Percentiles rank a stretch among this genome's conserved stretches.
Conservation (phyloP, 2,329 filamentous ascomycete genomes). For the Diplodia mutila region DNA sequence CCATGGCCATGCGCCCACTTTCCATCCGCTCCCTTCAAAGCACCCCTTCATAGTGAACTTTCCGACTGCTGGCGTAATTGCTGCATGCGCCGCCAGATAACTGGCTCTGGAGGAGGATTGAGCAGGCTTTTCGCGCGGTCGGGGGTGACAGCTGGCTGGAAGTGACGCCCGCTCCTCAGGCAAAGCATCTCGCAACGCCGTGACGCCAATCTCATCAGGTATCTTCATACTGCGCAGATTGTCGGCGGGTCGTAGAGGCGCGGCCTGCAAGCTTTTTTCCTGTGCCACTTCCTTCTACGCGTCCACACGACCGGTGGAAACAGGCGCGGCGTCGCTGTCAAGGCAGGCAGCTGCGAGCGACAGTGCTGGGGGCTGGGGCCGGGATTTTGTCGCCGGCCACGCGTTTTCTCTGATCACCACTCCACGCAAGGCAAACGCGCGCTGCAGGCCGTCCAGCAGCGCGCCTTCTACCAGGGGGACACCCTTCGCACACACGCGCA, state of each 20-base stretch:
- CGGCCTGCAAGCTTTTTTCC: slow-evolving; percentile 16
- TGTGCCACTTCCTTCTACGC: slow-evolving; percentile 20
- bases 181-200: slow-evolving; percentile 25
- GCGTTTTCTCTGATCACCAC: slow-evolving; percentile 25
- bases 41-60: slow-evolving; percentile 27
- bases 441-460: slow-evolving; percentile 24
- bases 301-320: slow-evolving; percentile 18
- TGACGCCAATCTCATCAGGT: slow-evolving; percentile 22
- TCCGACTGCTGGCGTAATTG: slow-evolving; percentile 24
- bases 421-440: slow-evolving; percentile 19
- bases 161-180: slow-evolving; percentile 24
- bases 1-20: slow-evolving; percentile 28
- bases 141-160: slow-evolving; percentile 19
- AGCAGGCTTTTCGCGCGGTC: slow-evolving; percentile 26
- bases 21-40: slow-evolving; percentile 36
- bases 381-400: slow-evolving; percentile 15
- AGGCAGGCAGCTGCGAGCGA: slow-evolving; percentile 20
- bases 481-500: slow-evolving; percentile 16
- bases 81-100: slow-evolving; percentile 27
- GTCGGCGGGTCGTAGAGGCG: slow-evolving; percentile 15
- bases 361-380: slow-evolving; percentile 21
- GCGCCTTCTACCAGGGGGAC: slow-evolving; percentile 22
- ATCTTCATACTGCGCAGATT: slow-evolving; percentile 23
- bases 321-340: slow-evolving; percentile 18
- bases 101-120: slow-evolving; percentile 25